Evolutionary conservation across 2,329 filamentous ascomycete genomes (phyloP).

Genomic region (Colletotrichum lentis): DNA sequence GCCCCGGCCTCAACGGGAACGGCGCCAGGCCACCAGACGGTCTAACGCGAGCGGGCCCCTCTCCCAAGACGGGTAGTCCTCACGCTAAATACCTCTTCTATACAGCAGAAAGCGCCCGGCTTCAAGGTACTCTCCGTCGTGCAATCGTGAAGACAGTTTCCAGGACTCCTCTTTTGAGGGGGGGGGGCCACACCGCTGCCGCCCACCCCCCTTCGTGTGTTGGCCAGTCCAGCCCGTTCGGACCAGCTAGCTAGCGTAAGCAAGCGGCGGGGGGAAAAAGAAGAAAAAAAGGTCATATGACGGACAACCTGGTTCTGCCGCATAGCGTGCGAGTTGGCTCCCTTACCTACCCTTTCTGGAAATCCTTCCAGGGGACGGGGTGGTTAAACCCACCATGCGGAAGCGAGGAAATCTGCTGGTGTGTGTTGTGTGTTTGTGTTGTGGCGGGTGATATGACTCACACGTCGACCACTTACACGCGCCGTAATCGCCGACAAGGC

Average conservation of each 20-base stretch:
- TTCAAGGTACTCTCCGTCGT: neutral
- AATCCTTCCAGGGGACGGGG: neutral
- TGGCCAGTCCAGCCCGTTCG: neutral
- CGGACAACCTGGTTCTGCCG: neutral
- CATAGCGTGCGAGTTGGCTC: neutral
- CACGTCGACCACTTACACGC: neutral
- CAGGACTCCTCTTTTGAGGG: neutral
- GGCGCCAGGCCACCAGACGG: neutral
- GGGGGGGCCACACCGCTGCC: too few species aligned
- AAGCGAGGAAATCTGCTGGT: neutral
- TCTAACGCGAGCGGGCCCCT: neutral
- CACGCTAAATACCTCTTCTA: neutral
- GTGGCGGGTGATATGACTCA: slow-evolving; percentile 32
- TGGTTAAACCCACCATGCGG: neutral
- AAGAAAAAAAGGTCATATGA: neutral
- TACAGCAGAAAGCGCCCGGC: neutral
- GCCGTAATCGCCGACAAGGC: slow-evolving; percentile 30
- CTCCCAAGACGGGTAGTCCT: neutral
- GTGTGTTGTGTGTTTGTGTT: neutral
- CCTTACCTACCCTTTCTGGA: slow-evolving; percentile 1
- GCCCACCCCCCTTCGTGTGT: neutral
- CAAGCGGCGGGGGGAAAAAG: neutral
- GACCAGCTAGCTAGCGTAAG: slow-evolving; percentile 1
- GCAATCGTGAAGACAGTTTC: slow-evolving; percentile 3
- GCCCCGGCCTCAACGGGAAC: neutral